phyloP scores from a whole-genome alignment of 2,329 filamentous ascomycete genomes.

The Epichloe glyceriae region DNA sequence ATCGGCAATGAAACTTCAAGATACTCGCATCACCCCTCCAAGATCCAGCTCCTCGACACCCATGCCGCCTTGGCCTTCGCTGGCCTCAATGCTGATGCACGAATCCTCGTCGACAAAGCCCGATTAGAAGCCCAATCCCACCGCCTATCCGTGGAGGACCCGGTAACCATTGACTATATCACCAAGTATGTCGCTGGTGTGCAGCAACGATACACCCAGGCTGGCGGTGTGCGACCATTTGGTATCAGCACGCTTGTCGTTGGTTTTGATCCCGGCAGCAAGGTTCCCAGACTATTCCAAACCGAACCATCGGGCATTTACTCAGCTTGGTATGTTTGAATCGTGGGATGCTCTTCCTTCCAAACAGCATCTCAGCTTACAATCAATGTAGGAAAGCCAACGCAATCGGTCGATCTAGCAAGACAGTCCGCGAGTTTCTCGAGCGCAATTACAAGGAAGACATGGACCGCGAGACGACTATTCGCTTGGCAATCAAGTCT shows the following conservation, averaged over 20 bases:
- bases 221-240: conserved; percentile 95
- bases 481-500: conserved; percentile 96
- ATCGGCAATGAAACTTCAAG: conserved; percentile 98
- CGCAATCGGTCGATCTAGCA: conserved; percentile 94
- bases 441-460: conserved; percentile 98
- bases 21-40: conserved; percentile 96
- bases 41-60: conserved; percentile 90
- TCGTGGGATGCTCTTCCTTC: background rate
- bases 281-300: conserved; percentile 83
- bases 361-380: conserved; percentile 7
- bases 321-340: conserved; percentile 67
- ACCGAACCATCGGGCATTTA: conserved; percentile 99
- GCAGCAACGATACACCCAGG: conserved; percentile 98
- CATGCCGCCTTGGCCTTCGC: conserved; percentile 97
- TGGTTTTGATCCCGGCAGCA: conserved; percentile 92
- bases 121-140: conserved; percentile 95
- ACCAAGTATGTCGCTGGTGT: conserved; percentile 97
- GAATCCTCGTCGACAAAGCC: conserved; percentile 97
- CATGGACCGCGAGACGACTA: conserved; percentile 92
- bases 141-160: conserved; percentile 91
- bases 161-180: conserved; percentile 96
- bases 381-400: conserved; percentile 75
- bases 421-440: conserved; percentile 96
- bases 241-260: conserved; percentile 97
- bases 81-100: conserved; percentile 91